Evolutionary conservation across 108 stramenopile species (phyloP), one percentile per base, ranked within the genome.

Genomic region (Schizochytrium sp.): DNA sequence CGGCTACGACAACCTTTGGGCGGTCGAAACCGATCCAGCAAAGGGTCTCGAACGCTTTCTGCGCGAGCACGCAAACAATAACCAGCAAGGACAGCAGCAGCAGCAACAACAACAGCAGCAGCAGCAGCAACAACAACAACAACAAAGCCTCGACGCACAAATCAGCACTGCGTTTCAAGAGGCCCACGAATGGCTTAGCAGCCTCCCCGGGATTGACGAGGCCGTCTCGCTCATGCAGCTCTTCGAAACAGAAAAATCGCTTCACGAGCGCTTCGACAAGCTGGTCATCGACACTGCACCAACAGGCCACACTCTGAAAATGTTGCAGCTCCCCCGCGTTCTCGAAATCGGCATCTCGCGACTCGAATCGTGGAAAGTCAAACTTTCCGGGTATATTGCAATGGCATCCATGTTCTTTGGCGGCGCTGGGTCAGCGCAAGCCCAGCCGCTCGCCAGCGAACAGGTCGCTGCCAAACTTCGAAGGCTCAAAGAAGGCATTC

Each of bases 211-310:
- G 8, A 95, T 96, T 25, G 95, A 95, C 90, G 95, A 95, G 87
- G 95, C 94, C 28, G 91, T 93, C 87, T 90, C 92, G 34, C 92
- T 93, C 87, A 90, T 92, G 16, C 91, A 93, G 90, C 90, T 93
- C 71, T 90, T 92, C 89, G 91, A 93, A 72, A 28, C 91, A 12
- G 76, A 58, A 87, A 92, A 91, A 5, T 91, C 92, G 14, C 93
- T 95, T 57, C 60, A 89, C 58, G 92, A 92, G 88, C 89, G 93
- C 72, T 95, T 94, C 87, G 92, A 93, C 71, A 63, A 92, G 58
- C 93, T 96, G 45, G 94, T 96, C 5, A 93, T 95, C 87, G 95
- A 96, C 90, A 96, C 95, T 5, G 95, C 95, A 25, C 95, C 95
- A 4, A 96, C 95, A 29, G 95, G 95, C 19, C 95, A 96, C 90